Percentiles rank a stretch among this genome's conserved stretches.
Conservation (phyloP, 108 stramenopile genomes). For the Cyclostephanos invisitatus region DNA sequence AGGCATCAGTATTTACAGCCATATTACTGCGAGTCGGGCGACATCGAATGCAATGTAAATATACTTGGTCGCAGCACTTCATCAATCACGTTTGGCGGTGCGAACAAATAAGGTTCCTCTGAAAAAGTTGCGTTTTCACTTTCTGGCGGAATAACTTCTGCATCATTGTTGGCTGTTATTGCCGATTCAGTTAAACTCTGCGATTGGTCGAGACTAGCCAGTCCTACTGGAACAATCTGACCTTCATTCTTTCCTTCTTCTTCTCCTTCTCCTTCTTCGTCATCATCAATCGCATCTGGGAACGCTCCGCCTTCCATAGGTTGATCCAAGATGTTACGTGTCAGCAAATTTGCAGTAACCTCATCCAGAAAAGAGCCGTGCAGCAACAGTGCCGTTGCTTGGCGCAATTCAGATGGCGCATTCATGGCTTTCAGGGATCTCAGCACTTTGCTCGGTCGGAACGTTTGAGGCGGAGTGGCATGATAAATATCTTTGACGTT, state of each 20-base stretch:
- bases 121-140: background rate
- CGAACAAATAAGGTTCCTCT: slow-evolving; percentile 24
- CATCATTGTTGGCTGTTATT: background rate
- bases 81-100: slow-evolving; percentile 20
- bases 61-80: slow-evolving; percentile 43
- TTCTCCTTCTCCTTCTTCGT: background rate
- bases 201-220: background rate
- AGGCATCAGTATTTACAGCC: too few relatives aligned
- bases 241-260: background rate
- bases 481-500: background rate
- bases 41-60: slow-evolving; percentile 45
- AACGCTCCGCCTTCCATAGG: slow-evolving; percentile 13
- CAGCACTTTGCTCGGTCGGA: slow-evolving; percentile 2
- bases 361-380: slow-evolving; percentile 46
- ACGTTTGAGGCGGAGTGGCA: background rate
- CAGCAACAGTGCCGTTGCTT: slow-evolving; percentile 43
- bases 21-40: background rate
- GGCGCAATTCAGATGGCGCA: slow-evolving; percentile 33
- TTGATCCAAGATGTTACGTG: slow-evolving; percentile 43
- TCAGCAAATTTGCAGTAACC: slow-evolving; percentile 34
- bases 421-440: slow-evolving; percentile 25
- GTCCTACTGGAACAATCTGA: slow-evolving; percentile 1
- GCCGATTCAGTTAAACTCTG: background rate
- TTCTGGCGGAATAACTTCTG: background rate
- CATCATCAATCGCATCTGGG: background rate